Conservation (phyloP, 257 asterid species). For the Fraxinus cuspidata region DNA sequence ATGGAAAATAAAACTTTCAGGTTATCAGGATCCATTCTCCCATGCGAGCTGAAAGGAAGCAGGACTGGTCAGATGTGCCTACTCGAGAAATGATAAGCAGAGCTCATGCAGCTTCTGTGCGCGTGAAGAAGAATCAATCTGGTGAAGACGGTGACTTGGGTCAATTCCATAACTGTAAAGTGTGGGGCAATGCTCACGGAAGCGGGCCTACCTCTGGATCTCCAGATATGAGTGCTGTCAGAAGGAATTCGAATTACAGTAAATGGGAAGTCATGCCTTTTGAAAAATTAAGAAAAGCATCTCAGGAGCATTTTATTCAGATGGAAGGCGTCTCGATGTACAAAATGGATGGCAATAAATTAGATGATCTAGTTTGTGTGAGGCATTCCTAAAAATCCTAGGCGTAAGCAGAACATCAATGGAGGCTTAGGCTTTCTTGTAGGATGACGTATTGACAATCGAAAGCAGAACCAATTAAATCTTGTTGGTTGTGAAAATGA, state of each 20-base stretch:
- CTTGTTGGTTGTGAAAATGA: not conserved
- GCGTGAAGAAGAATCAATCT: constrained; percentile 50
- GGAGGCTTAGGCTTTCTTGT: not conserved
- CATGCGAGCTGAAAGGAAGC: constrained; percentile 85
- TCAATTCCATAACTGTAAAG: constrained; percentile 81
- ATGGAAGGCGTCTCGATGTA: constrained; percentile 86
- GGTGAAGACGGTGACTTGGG: constrained; percentile 51
- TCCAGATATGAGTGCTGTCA: constrained; percentile 60
- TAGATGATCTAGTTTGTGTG: constrained; percentile 95
- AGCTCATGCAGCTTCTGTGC: constrained; percentile 84
- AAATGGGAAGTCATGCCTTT: constrained; percentile 86
- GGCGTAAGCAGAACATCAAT: constrained; percentile 23
- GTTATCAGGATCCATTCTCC: constrained; percentile 98
- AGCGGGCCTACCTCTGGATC: constrained; percentile 79
- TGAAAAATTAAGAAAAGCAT: constrained; percentile 56
- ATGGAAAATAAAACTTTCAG: constrained; percentile 40
- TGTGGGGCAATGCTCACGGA: constrained; percentile 77
- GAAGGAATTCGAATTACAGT: constrained; percentile 77
- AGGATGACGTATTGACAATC: not conserved
- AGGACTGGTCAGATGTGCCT: constrained; percentile 91
- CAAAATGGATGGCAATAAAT: constrained; percentile 93
- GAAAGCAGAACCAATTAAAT: not conserved
- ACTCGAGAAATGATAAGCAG: constrained; percentile 67
- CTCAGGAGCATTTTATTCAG: constrained; percentile 59
- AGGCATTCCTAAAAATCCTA: constrained; percentile 53